These are phyloP conservation scores for Aspergillus tanneri DNA, from an alignment of 2,329 filamentous ascomycete species.

Conservation along the genomic window DNA sequence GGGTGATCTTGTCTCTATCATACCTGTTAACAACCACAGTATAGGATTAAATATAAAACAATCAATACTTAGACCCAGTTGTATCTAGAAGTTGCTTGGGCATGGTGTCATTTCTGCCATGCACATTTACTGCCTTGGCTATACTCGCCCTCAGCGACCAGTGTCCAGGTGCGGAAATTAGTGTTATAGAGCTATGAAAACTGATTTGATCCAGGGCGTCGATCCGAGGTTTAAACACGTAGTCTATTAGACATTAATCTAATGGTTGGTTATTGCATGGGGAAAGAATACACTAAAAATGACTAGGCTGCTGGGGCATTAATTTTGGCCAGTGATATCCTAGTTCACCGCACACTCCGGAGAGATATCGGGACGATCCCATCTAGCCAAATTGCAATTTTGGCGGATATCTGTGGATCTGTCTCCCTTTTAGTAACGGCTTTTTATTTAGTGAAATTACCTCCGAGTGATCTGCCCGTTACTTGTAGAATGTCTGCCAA, in stretches of 20 bases:
- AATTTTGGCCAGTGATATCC: background rate
- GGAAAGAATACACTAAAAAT: background rate
- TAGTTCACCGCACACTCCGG: background rate
- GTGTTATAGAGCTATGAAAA: background rate
- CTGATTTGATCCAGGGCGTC: background rate
- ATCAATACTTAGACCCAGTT: no score
- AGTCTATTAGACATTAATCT: background rate
- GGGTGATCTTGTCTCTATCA: no score
- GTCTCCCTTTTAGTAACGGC: background rate
- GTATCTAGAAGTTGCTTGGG: no score
- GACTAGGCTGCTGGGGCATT: background rate
- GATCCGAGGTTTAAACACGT: background rate
- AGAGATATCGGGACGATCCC: slow-evolving; percentile 15
- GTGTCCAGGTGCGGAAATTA: background rate
- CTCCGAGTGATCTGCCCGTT: slow-evolving; percentile 14
- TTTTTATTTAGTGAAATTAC: background rate
- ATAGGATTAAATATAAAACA: no score
- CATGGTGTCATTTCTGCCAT: no score
- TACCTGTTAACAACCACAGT: no score
- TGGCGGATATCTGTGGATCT: background rate
- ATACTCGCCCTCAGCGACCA: no score
- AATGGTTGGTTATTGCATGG: background rate
- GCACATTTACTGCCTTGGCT: no score
- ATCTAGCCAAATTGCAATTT: background rate
- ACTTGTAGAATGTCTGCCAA: slow-evolving; percentile 2